Evolutionary conservation across 2,329 filamentous ascomycete species (phyloP), one percentile per base, ranked within the genome.

Genomic region (Fusarium bactridioides): DNA sequence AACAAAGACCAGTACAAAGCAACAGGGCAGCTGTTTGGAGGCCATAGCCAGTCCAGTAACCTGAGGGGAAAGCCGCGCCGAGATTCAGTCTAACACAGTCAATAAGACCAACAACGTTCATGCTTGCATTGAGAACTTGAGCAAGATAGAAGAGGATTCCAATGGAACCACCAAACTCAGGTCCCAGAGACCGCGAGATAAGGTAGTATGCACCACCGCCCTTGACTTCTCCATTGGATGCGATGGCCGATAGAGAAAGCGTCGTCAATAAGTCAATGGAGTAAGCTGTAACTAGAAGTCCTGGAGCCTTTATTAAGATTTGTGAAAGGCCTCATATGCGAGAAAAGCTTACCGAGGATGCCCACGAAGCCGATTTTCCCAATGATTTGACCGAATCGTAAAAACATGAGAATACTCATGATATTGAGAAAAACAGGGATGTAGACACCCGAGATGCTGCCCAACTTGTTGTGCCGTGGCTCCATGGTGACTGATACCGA

Each of bases 381-480:
- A 27, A 97, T 85, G 64, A 97, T 93, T 76, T 94, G 91, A 27
- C 94, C 94, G 80, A 97, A 97, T 27, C 94, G 90, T 76, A 97
- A 85, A 82, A 97, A 97, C 93, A 97, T 97, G 69, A 97, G 87
- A 81, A 97, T 97, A 76, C 93, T 95, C 73, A 97, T 84, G 45
- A 97, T 94, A 80, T 96, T 97, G 74, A 97, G 85, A 69, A 92
- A 95, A n/a, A 94, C 94, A 3, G 94, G 94, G 21, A 97, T 92
- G 80, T 94, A 97, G 53, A 97, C 92, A 12, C 93, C 93, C 8
- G 91, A 93, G 73, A 94, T 90, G 13, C 90, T 91, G 41, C 93
- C 93, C 64, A 97, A 86, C 82, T 96, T 96, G 74, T 87, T 78
- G 75, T 82, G 84, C 64, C 70, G 80, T 37, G 74, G 76, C 33